These are phyloP conservation scores for Przewalskia tangutica DNA, from an alignment of 257 asterid species.

Conservation along the genomic window DNA sequence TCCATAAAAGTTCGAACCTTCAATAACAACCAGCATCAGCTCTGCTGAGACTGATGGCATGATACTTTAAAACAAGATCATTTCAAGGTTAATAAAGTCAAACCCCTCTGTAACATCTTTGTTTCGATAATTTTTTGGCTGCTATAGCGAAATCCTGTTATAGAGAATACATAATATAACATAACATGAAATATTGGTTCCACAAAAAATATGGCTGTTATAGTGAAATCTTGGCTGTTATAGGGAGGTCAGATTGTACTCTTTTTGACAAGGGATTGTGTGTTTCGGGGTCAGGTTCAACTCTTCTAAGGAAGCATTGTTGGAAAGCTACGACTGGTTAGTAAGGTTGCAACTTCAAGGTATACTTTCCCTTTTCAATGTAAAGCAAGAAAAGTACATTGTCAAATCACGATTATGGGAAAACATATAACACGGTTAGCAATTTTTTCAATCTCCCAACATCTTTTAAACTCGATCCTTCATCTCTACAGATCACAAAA, in stretches of 20 bases:
- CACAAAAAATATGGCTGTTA: no score
- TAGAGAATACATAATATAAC: no score
- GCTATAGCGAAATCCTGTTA: no score
- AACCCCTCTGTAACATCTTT: no score
- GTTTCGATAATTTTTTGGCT: no score
- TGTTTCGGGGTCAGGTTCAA: no score
- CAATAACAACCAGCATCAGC: not conserved
- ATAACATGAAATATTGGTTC: no score
- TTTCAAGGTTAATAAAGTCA: not conserved
- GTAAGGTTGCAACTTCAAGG: not conserved
- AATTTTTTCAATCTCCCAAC: not conserved
- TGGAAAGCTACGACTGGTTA: not conserved
- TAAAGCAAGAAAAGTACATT: not conserved
- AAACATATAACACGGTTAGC: not conserved
- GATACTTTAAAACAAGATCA: not conserved
- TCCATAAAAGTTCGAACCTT: not conserved
- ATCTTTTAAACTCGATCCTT: not conserved
- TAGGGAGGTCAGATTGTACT: no score
- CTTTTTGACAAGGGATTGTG: no score
- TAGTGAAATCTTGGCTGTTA: no score
- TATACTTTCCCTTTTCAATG: not conserved
- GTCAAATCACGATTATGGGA: not conserved
- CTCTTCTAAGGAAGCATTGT: not conserved
- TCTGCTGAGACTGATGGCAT: not conserved
- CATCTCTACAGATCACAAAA: not conserved